Conservation (phyloP, 208 protist genomes). For the Trypanosoma mega region DNA sequence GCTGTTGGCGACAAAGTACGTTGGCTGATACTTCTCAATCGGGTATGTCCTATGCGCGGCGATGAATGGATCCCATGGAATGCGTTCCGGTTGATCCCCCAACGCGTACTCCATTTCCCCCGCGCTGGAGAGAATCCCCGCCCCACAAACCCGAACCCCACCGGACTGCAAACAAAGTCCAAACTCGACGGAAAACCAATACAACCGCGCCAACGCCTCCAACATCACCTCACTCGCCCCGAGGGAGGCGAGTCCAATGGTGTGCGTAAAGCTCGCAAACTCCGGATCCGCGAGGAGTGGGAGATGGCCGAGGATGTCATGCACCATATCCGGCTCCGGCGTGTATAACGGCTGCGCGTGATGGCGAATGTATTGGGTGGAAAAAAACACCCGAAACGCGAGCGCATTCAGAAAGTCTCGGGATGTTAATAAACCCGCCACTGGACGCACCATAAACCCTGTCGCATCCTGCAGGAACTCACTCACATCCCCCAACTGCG, state of each 20-base stretch:
- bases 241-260: conserved; percentile 97
- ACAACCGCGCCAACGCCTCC: conserved; percentile 88
- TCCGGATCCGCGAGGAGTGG: conserved; percentile 94
- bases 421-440: conserved; percentile 91
- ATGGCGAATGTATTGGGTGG: conserved; percentile 97
- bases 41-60: conserved; percentile 77
- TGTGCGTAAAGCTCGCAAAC: conserved; percentile 96
- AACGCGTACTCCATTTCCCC: conserved; percentile 90
- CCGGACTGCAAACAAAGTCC: conserved; percentile 92
- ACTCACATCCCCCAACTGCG: conserved; percentile 94
- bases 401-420: conserved; percentile 96
- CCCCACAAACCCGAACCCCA: conserved; percentile 90
- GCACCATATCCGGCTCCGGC: conserved; percentile 95
- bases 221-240: conserved; percentile 95
- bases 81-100: conserved; percentile 40
- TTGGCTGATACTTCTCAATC: conserved; percentile 94
- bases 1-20: conserved; percentile 93
- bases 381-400: conserved; percentile 96
- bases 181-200: conserved; percentile 98
- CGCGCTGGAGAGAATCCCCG: conserved; percentile 93
- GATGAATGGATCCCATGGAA: conserved; percentile 63
- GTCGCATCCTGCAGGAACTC: conserved; percentile 92
- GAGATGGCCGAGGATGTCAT: conserved; percentile 96
- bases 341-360: conserved; percentile 94
- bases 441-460: conserved; percentile 93